Evolutionary conservation across 257 asterid species (phyloP), one percentile per base, ranked within the genome.

Genomic region (Jaltomata sinuosa): DNA sequence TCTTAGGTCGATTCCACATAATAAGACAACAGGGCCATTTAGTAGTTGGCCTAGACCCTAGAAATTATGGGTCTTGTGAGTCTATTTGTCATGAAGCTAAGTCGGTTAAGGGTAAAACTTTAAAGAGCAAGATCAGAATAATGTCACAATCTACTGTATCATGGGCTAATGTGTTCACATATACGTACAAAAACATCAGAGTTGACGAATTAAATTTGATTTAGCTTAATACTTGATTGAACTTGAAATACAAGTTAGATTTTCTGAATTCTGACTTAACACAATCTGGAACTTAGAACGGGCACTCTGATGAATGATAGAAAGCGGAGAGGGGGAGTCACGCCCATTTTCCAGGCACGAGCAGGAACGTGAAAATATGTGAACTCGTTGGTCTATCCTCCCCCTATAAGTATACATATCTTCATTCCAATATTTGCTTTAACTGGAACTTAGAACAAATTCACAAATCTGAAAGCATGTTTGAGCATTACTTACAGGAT

Each of bases 401-500:
- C 36, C 25, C 55, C 59, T 0, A 40, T 22, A 72, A 72, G 55
- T 22, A 72, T n/a, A 42, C 34, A 12, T 40, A 45, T 40, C 53
- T 8, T 12, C 77, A 81, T 59, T 81, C 76, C 74, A 62, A 18
- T 45, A 10, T 21, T 29, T 14, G 49, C 22, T 29, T 21, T 50
- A 14, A 84, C 54, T 50, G 84, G 62, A 81, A 40, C 32, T 64
- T 22, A 38, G 14, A 61, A 32, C 69, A 34, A 34, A 82, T 29
- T 25, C 55, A 32, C 36, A 77, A 81, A 25, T 74, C 18, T 78
- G 15, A 68, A 69, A 84, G 84, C 71, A 81, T 57, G 54, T 86
- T 87, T 69, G 86, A 86, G 84, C 52, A 81, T 87, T 89, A 95
- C 98, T 92, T 90, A 97, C 99, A 84, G 98, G 99, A 88, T 97